These are phyloP conservation scores for Alternaria novae-zelandiae DNA, from an alignment of 2,329 filamentous ascomycete species.

Conservation along the genomic window DNA sequence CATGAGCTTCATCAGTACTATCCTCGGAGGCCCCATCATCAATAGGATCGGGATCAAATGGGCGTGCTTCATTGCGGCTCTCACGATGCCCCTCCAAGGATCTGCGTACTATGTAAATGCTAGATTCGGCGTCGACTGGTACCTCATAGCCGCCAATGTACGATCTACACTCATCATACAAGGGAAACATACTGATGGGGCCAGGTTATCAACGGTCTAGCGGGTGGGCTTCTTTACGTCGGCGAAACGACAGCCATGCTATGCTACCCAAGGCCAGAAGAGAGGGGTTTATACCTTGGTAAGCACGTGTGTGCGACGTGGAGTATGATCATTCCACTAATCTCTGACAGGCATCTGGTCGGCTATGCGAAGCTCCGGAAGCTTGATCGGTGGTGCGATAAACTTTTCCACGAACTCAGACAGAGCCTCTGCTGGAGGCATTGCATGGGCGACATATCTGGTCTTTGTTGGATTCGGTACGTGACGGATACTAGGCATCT, in stretches of 20 bases:
- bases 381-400: slow-evolving; percentile 15
- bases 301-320: background rate
- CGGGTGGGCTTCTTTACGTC: slow-evolving; percentile 11
- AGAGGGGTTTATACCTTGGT: slow-evolving; percentile 13
- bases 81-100: slow-evolving; percentile 11
- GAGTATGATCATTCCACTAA: background rate
- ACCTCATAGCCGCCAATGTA: slow-evolving; percentile 13
- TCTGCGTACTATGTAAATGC: slow-evolving; percentile 15
- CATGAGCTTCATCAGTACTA: slow-evolving; percentile 14
- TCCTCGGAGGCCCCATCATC: slow-evolving; percentile 14
- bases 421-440: slow-evolving; percentile 2
- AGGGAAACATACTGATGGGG: background rate
- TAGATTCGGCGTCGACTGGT: slow-evolving; percentile 5
- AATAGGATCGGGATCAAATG: slow-evolving; percentile 18
- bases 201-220: slow-evolving; percentile 9
- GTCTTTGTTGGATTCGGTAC: slow-evolving; percentile 15
- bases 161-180: background rate
- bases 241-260: slow-evolving; percentile 19
- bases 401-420: slow-evolving; percentile 14
- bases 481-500: background rate
- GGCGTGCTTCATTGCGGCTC: slow-evolving; percentile 15
- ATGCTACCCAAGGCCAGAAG: slow-evolving; percentile 14
- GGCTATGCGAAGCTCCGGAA: slow-evolving; percentile 16
- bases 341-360: slow-evolving; percentile 10
- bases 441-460: slow-evolving; percentile 14